Base-by-base conservation (phyloP, 805 yeast genomes). In the Saccharomycopsis vini region DNA sequence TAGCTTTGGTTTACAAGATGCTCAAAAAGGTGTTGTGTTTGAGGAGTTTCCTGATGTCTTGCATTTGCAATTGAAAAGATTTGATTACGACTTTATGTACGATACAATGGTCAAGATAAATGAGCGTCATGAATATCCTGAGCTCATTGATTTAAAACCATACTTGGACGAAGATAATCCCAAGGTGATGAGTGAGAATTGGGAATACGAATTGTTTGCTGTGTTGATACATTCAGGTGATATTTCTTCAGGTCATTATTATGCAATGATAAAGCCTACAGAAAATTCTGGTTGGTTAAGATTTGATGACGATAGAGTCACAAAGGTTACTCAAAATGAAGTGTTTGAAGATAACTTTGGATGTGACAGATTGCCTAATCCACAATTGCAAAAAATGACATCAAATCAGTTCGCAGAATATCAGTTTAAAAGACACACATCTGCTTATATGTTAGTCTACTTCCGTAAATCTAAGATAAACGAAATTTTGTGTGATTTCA, bases 391-490 rank as follows among this genome's bases (percentile, higher is more conserved):
- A 33, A 65, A 63, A 41, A 62, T 82, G 64, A 62, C 81, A 0
- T 69, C 81, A 54, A 63, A 64, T 13, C 81, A 81, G 50, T 81
- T 76, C 44, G 78, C 77, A 48, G 79, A 72, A 39, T 79, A 81
- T 46, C 68, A 72, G 36, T 64, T 83, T 23, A 75, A 85, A 52
- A 77, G 95, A 38, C 92, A 87, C 31, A 89, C 97, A 0, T 85
- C 92, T 34, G 98, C 98, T 2, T 92, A 92, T 58, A 92, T 92
- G 98, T 73, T 92, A 62, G 97, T 92, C 2, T 92, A 92, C 58
- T 73, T 89, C 50, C 72, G 95, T 43, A 77, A 84, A 56, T 64
- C 73, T 2, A 73, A 73, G 32, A 61, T 77, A 31, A 69, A 67
- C 2, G 71, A 69, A 10, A 68, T 90, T 13, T 67, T 92, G 46